phyloP scores from a whole-genome alignment of 768 basidiomycete species.

The Erythrobasidium yunnanense region DNA sequence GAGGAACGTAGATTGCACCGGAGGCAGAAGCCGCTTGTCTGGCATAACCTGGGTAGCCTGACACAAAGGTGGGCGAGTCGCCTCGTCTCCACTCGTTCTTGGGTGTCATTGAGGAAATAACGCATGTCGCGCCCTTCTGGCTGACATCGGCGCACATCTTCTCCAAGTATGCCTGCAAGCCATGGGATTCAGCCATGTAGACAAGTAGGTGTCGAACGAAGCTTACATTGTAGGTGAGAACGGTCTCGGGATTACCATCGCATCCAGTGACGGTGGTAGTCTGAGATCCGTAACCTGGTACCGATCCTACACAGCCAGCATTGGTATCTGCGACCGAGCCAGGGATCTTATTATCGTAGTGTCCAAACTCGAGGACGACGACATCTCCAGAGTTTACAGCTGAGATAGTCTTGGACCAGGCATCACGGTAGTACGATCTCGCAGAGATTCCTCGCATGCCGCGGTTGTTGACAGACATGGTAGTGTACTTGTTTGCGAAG shows the following conservation, averaged over 20 bases:
- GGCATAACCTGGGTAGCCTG: background rate
- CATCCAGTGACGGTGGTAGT: conserved; percentile 13
- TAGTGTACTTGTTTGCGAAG: conserved; percentile 25
- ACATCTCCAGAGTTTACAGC: conserved; percentile 15
- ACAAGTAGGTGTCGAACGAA: background rate
- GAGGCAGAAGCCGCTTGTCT: conserved; percentile 3
- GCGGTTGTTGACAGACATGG: conserved; percentile 21
- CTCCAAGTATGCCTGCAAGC: conserved; percentile 9
- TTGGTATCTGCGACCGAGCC: background rate
- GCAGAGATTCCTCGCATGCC: conserved; percentile 4
- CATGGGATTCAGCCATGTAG: background rate
- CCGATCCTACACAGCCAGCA: conserved; percentile 8
- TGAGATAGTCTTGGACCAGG: conserved; percentile 5
- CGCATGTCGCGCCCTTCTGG: conserved; percentile 14
- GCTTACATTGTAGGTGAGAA: conserved; percentile 1
- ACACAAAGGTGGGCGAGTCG: background rate
- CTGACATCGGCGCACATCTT: conserved; percentile 16
- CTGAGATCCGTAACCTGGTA: background rate
- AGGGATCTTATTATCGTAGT: background rate
- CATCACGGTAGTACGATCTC: background rate
- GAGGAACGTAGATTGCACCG: conserved; percentile 3
- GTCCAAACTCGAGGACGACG: conserved; percentile 15
- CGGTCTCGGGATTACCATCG: background rate
- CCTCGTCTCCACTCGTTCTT: conserved; percentile 22
- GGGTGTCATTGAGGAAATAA: conserved; percentile 16